A percentile compares a stretch with the other conserved stretches of the same genome.
Evolutionary conservation across 2,329 filamentous ascomycete species (phyloP).

Genomic region (Colletotrichum trifolii): DNA sequence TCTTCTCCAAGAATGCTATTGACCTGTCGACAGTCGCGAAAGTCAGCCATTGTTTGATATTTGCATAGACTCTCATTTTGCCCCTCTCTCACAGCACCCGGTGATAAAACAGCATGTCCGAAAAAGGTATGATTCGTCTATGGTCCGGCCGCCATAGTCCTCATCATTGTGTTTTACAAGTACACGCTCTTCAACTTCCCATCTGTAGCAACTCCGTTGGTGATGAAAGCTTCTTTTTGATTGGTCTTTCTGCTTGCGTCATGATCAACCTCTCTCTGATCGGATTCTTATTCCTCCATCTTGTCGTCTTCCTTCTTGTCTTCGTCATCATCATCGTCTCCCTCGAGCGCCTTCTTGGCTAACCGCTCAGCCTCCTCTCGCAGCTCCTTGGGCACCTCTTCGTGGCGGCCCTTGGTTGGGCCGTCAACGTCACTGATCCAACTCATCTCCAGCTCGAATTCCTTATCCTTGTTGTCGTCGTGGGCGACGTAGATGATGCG

Average conservation of each 20-base stretch:
- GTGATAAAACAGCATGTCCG: not conserved
- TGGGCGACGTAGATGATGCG: constrained; percentile 97
- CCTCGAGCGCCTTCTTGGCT: constrained; percentile 90
- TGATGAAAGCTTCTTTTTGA: constrained; percentile 27
- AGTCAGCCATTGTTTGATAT: too few species aligned
- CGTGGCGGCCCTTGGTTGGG: constrained; percentile 90
- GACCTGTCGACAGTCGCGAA: too few species aligned
- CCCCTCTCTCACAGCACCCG: too few species aligned
- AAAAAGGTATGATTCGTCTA: constrained; percentile 38
- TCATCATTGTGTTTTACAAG: constrained; percentile 39
- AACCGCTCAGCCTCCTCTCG: constrained; percentile 91
- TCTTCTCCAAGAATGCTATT: too few species aligned
- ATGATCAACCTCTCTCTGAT: constrained; percentile 8
- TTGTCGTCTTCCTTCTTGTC: constrained; percentile 75
- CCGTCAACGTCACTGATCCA: constrained; percentile 91
- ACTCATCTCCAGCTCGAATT: constrained; percentile 99
- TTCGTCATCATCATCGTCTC: constrained; percentile 79
- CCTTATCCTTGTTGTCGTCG: constrained; percentile 99
- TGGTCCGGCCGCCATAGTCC: constrained; percentile 36
- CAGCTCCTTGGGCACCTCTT: constrained; percentile 92
- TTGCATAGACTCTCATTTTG: too few species aligned
- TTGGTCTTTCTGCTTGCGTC: constrained; percentile 19
- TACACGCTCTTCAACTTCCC: constrained; percentile 21
- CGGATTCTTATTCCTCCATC: constrained; percentile 81
- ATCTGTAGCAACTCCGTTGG: constrained; percentile 11